phyloP scores from a whole-genome alignment of 1,284 basidiomycete species.

The Volvariella volvacea region DNA sequence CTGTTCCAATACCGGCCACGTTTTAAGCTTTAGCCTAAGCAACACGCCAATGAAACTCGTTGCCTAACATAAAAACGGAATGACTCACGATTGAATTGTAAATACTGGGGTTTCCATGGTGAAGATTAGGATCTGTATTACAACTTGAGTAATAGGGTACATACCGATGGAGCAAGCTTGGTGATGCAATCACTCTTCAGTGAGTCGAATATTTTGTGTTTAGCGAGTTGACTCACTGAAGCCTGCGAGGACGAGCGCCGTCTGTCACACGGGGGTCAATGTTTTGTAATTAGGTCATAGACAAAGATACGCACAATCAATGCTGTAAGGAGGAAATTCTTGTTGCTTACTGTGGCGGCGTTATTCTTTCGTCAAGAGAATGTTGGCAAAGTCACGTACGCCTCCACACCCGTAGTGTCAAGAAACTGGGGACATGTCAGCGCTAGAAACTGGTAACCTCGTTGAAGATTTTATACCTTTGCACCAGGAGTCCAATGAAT shows the following conservation, averaged over 20 bases:
- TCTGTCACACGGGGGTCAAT: slow-evolving; percentile 21
- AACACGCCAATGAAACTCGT: slow-evolving; percentile 1
- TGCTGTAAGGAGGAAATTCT: slow-evolving; percentile 32
- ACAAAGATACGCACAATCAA: slow-evolving; percentile 19
- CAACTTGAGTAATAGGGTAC: slow-evolving; percentile 10
- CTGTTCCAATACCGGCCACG: slow-evolving; percentile 35
- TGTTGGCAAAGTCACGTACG: slow-evolving; percentile 25
- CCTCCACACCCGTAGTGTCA: slow-evolving; percentile 46
- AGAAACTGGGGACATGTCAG: slow-evolving; percentile 29
- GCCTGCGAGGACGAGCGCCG: slow-evolving; percentile 35
- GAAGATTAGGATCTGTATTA: not conserved
- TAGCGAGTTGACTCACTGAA: slow-evolving; percentile 28
- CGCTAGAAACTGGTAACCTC: slow-evolving; percentile 1
- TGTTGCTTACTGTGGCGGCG: slow-evolving; percentile 35
- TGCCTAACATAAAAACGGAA: not conserved
- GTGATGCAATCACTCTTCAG: slow-evolving; percentile 2
- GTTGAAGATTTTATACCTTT: slow-evolving; percentile 28
- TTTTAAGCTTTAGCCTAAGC: slow-evolving; percentile 30
- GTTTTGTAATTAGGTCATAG: too few species aligned
- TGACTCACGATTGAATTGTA: slow-evolving; percentile 35
- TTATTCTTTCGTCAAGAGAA: not conserved
- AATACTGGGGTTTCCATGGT: too few species aligned
- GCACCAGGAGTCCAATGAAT: slow-evolving; percentile 45
- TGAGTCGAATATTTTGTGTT: slow-evolving; percentile 4
- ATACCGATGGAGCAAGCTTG: slow-evolving; percentile 34